Evolutionary conservation across 306 rosid genomes (phyloP), one percentile per base, ranked within the genome.

Genomic region (Cucumis melo): DNA sequence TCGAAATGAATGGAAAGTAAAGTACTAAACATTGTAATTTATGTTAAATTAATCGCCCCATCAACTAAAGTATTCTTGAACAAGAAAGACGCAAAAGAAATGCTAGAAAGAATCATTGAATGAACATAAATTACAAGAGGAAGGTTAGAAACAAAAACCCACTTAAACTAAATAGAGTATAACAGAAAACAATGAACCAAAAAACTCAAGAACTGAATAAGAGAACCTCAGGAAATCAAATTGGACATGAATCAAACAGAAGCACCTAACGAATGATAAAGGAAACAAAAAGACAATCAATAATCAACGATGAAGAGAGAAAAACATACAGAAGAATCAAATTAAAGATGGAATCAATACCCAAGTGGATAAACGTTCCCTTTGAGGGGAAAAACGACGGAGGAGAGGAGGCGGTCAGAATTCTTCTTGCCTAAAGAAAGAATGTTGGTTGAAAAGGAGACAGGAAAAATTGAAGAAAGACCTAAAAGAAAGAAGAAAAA

Each of bases 361-460:
- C 98, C 97, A 58, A 75, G 77, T 39, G 98, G 98, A 79, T 90
- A 93, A 20, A 91, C 96, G 67, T 90, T 91, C 51, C 98, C 96
- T 10, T 68, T 80, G 77, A 91, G 39, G 0, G 41, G 87, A 13
- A 91, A 86, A 61, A 81, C 79, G 44, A 73, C 64, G 0, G 97
- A 83, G 53, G 89, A 78, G 53, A 29, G 78, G 14, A 60, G 14
- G 46, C 72, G 75, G 12, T 20, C 19, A 20, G 66, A 7, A 8
- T 4, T 77, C 17, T 58, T 81, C 84, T 27, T 73, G 80, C 29
- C 7, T 24, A 38, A 66, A 38, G 80, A 57, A 41, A 78, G 89
- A 65, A 76, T 53, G 81, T 82, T 77, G 51, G 70, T 79, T 0
- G 93, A 86, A 82, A 87, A 83, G 80, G 76, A 54, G 32, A 62